A percentile compares a stretch with the other conserved stretches of the same genome.
Evolutionary conservation across 441 rosid species (phyloP).

Genomic region (Erysimum cheiri): DNA sequence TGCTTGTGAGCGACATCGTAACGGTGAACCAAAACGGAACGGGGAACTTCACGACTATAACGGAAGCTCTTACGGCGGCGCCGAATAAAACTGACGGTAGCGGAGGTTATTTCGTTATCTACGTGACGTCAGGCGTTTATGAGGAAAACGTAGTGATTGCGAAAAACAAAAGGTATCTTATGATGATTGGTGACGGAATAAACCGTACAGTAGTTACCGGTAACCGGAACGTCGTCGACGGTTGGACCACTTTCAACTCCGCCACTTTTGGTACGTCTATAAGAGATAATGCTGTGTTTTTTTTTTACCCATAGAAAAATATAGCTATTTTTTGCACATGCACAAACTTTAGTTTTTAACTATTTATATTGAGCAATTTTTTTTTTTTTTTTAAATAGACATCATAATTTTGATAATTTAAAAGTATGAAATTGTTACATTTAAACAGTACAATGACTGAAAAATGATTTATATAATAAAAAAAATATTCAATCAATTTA

Average conservation of each 20-base stretch:
- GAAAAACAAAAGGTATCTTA: constrained; percentile 69
- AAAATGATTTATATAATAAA: too few species aligned
- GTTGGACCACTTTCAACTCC: constrained; percentile 93
- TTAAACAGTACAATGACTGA: background rate
- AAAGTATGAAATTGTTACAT: background rate
- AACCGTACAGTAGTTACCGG: constrained; percentile 83
- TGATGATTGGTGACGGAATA: constrained; percentile 94
- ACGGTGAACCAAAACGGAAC: constrained; percentile 71
- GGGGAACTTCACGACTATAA: constrained; percentile 75
- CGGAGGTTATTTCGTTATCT: constrained; percentile 80
- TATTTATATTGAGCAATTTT: background rate
- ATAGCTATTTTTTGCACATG: constrained; percentile 9
- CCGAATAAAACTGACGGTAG: constrained; percentile 67
- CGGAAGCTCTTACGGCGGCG: constrained; percentile 69
- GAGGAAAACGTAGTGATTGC: constrained; percentile 75
- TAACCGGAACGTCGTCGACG: constrained; percentile 78
- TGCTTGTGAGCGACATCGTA: constrained; percentile 62
- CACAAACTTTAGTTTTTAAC: background rate
- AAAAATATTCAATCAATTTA: too few species aligned
- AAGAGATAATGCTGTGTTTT: constrained; percentile 10
- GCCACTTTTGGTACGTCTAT: constrained; percentile 71
- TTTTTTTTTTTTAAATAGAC: too few species aligned
- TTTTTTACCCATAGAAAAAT: background rate
- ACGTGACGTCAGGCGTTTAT: constrained; percentile 69
- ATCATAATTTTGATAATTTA: too few species aligned